Conservation (phyloP, 495 filamentous ascomycete genomes). For the Endocarpon pusillum region DNA sequence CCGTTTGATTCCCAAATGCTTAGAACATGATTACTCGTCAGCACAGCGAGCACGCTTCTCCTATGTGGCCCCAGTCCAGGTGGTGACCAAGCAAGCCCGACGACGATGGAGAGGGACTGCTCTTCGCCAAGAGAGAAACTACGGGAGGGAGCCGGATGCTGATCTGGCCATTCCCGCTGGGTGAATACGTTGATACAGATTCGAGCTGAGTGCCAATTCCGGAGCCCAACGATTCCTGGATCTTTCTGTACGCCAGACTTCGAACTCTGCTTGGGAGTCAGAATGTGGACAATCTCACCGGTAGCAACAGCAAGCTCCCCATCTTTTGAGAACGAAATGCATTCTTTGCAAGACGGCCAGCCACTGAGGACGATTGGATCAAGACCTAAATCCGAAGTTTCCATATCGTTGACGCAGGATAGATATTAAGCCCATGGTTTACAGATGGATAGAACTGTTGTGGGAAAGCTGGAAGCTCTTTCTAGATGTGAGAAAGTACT, state of each 20-base stretch:
- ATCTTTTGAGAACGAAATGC: constrained; percentile 44
- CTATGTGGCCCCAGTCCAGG: constrained; percentile 39
- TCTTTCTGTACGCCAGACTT: constrained; percentile 2
- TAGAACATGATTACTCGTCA: constrained; percentile 39
- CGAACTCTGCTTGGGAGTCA: constrained; percentile 10
- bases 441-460: too few species aligned
- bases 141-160: constrained; percentile 25
- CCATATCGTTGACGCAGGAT: too few species aligned
- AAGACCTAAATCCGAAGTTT: too few species aligned
- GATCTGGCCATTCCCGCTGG: constrained; percentile 31
- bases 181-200: constrained; percentile 36
- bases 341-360: constrained; percentile 32
- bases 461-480: too few species aligned
- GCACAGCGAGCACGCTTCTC: constrained; percentile 38
- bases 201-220: constrained; percentile 22
- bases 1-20: constrained; percentile 29
- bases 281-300: constrained; percentile 38
- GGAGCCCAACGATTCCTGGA: not conserved
- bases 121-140: constrained; percentile 47
- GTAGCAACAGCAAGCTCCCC: constrained; percentile 43
- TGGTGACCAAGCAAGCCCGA: constrained; percentile 41
- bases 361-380: too few species aligned
- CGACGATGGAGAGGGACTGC: constrained; percentile 35
- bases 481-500: too few species aligned
- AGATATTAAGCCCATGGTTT: too few species aligned